phyloP scores from a whole-genome alignment of 306 rosid genomes.

The Castanea sativa region DNA sequence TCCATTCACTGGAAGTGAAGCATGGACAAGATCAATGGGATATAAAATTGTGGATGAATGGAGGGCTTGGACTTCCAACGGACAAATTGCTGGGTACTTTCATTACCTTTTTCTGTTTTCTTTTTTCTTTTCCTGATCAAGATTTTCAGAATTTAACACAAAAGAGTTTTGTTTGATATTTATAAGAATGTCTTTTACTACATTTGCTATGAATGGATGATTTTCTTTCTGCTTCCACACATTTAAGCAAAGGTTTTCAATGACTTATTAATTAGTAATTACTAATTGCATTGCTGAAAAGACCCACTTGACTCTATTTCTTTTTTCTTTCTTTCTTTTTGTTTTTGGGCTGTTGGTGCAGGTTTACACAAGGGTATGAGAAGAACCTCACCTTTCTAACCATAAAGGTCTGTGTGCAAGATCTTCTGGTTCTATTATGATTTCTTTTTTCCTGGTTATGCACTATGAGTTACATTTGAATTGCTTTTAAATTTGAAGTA shows the following conservation, averaged over 20 bases:
- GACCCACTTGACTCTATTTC: not conserved
- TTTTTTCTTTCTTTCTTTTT: not conserved
- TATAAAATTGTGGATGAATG: slow-evolving; percentile 73
- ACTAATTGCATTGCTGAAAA: not conserved
- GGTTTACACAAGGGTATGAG: slow-evolving; percentile 71
- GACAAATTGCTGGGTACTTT: slow-evolving; percentile 78
- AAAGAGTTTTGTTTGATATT: not conserved
- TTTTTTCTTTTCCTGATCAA: not conserved
- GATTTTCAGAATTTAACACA: not conserved
- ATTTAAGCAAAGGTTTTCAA: not conserved
- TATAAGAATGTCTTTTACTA: too few relatives aligned
- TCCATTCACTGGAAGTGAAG: slow-evolving; percentile 81
- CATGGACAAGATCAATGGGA: slow-evolving; percentile 85
- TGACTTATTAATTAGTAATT: too few relatives aligned
- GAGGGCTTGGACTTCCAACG: slow-evolving; percentile 84
- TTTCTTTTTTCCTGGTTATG: too few relatives aligned
- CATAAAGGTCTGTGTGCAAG: slow-evolving; percentile 53
- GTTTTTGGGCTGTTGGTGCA: slow-evolving; percentile 32
- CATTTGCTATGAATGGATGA: not conserved
- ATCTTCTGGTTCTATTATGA: not conserved
- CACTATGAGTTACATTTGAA: not conserved
- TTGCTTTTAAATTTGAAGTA: not conserved
- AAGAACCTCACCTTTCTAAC: slow-evolving; percentile 75
- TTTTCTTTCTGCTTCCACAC: not conserved
- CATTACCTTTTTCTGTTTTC: slow-evolving; percentile 3